Percentiles rank a stretch among this genome's conserved stretches.
These are phyloP conservation scores for Steccherinum ochraceum DNA, from an alignment of 768 basidiomycete genomes.

Conservation along the genomic window DNA sequence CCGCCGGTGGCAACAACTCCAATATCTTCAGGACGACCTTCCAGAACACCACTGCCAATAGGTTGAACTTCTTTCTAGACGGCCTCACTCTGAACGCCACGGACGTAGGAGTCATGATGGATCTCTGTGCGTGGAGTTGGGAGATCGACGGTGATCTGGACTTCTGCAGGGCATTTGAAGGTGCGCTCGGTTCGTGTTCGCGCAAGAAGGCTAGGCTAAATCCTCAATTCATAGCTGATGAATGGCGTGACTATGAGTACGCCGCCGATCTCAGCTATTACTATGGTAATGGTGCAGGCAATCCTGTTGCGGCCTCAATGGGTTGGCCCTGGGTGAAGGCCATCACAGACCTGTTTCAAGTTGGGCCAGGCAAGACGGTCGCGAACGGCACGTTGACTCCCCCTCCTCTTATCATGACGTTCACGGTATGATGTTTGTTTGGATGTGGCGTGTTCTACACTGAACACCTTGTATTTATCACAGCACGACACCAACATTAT, in stretches of 20 bases:
- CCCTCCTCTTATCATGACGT: conserved; percentile 36
- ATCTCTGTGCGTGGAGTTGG: not conserved
- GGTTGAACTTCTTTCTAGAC: not conserved
- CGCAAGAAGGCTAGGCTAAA: not conserved
- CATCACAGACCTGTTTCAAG: not conserved
- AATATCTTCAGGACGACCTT: not conserved
- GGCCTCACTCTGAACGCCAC: not conserved
- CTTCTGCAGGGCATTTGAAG: not conserved
- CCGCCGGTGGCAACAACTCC: not conserved
- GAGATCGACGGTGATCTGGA: not conserved
- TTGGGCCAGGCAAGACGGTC: not conserved
- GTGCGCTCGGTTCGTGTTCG: not conserved
- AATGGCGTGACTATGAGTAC: not conserved
- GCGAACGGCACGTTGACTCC: conserved; percentile 26
- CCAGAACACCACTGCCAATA: not conserved
- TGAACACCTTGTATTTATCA: not conserved
- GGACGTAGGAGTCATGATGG: not conserved
- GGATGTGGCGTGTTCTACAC: not conserved
- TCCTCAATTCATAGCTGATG: not conserved
- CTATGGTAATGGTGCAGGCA: not conserved
- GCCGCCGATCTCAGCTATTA: not conserved
- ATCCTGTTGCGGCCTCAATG: not conserved
- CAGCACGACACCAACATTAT: conserved; percentile 42
- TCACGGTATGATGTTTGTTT: conserved; percentile 27
- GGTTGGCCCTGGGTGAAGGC: not conserved